Evolutionary conservation across 2,329 filamentous ascomycete species (phyloP).

Genomic region (Xylariales sp.): DNA sequence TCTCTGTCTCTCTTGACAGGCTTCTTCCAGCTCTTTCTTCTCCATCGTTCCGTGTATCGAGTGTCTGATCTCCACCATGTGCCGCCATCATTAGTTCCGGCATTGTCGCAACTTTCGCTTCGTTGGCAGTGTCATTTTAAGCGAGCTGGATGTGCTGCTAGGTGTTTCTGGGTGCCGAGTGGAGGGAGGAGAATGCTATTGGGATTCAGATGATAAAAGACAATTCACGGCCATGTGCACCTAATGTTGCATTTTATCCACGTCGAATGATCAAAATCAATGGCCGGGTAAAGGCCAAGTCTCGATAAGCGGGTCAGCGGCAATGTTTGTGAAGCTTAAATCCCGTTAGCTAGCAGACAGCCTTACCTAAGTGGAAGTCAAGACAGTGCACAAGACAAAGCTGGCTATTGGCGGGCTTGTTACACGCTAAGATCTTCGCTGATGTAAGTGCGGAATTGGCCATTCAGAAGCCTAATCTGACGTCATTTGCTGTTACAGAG

Average conservation of each 20-base stretch:
- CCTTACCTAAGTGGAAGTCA: not conserved
- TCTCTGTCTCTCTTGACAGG: slow-evolving; percentile 12
- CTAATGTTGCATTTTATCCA: not conserved
- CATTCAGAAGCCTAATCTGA: not conserved
- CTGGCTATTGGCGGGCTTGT: too few species aligned
- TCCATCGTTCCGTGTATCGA: too few species aligned
- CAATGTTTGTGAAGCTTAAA: too few species aligned
- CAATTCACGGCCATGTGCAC: not conserved
- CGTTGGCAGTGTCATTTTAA: not conserved
- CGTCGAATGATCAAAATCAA: not conserved
- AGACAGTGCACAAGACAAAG: not conserved
- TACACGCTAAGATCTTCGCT: not conserved
- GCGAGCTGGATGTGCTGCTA: not conserved
- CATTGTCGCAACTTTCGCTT: slow-evolving; percentile 3
- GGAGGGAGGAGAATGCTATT: too few species aligned
- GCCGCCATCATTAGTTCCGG: not conserved
- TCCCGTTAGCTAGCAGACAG: not conserved
- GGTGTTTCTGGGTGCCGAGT: too few species aligned
- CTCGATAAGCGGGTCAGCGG: not conserved
- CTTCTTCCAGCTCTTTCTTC: slow-evolving; percentile 18
- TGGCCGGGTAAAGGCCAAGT: not conserved
- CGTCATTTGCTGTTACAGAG: not conserved
- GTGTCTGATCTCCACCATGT: not conserved
- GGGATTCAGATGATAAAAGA: not conserved
- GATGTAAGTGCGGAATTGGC: not conserved